phyloP scores from a whole-genome alignment of 768 basidiomycete species.

The Gymnopilus dilepis region DNA sequence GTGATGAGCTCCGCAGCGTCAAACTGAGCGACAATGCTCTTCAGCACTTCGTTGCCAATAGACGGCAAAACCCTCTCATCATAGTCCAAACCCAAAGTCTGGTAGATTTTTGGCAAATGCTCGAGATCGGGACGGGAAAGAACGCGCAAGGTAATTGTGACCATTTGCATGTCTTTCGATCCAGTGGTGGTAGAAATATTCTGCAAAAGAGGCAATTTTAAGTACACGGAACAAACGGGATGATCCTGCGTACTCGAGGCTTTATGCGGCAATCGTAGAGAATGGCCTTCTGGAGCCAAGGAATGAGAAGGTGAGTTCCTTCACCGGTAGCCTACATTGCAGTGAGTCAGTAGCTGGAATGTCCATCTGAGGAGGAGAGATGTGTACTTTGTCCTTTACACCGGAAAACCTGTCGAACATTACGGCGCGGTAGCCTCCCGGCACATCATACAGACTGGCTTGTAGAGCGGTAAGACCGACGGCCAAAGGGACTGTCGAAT shows the following conservation, averaged over 20 bases:
- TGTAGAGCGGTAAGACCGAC: conserved; percentile 49
- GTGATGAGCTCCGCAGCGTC: conserved; percentile 97
- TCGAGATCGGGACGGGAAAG: conserved; percentile 90
- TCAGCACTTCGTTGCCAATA: conserved; percentile 97
- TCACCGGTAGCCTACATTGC: conserved; percentile 76
- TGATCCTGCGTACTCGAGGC: conserved; percentile 68
- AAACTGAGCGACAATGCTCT: conserved; percentile 98
- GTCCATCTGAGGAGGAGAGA: not conserved
- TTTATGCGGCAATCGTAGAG: conserved; percentile 98
- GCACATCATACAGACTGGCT: conserved; percentile 74
- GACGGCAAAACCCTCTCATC: conserved; percentile 98
- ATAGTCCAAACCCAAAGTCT: conserved; percentile 93
- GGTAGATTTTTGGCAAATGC: conserved; percentile 93
- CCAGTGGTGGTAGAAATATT: conserved; percentile 99
- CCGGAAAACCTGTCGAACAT: conserved; percentile 98
- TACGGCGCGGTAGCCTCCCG: conserved; percentile 91
- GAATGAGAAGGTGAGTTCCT: conserved; percentile 95
- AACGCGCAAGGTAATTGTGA: conserved; percentile 94
- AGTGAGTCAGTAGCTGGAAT: not conserved
- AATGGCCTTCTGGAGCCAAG: conserved; percentile 96
- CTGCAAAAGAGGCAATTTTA: conserved; percentile 43
- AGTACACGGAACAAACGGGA: not conserved
- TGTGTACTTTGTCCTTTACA: conserved; percentile 75
- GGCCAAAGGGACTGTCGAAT: conserved; percentile 48
- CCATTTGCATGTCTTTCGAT: conserved; percentile 98